These are phyloP conservation scores for Ehretia macrophylla DNA, from an alignment of 257 asterid genomes.

Conservation along the genomic window DNA sequence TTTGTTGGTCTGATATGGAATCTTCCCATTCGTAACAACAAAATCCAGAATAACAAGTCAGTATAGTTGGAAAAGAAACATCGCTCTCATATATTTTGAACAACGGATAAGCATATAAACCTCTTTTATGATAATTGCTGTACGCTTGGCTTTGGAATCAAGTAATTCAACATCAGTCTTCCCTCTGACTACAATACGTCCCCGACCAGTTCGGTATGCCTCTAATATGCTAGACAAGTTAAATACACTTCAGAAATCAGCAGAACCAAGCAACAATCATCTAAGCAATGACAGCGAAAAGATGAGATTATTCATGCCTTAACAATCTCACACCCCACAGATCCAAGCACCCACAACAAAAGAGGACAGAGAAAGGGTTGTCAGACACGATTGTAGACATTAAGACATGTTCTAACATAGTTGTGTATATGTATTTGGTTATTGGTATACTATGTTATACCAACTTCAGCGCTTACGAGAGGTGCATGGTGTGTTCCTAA, in stretches of 20 bases:
- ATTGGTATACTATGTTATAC: no score
- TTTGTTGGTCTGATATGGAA: slow-evolving; percentile 96
- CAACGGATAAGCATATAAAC: slow-evolving; percentile 32
- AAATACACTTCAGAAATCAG: slow-evolving; percentile 5
- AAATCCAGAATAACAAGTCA: slow-evolving; percentile 8
- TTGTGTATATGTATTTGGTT: no score
- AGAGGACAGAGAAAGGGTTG: background rate
- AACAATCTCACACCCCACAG: no score
- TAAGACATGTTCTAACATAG: no score
- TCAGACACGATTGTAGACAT: no score
- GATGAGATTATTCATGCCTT: no score
- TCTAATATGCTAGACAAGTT: slow-evolving; percentile 64
- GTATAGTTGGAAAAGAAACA: background rate
- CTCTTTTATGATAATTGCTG: slow-evolving; percentile 94
- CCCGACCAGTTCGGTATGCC: slow-evolving; percentile 95
- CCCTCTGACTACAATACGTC: slow-evolving; percentile 90
- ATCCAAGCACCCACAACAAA: background rate
- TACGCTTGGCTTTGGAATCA: slow-evolving; percentile 76
- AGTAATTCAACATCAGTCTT: slow-evolving; percentile 86
- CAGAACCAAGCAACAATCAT: background rate
- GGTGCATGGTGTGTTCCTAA: no score
- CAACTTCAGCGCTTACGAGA: no score
- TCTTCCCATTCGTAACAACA: slow-evolving; percentile 49
- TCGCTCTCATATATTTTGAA: background rate
- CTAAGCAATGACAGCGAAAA: background rate